Conservation (phyloP, 2,329 filamentous ascomycete genomes). For the Colletotrichum lentis region DNA sequence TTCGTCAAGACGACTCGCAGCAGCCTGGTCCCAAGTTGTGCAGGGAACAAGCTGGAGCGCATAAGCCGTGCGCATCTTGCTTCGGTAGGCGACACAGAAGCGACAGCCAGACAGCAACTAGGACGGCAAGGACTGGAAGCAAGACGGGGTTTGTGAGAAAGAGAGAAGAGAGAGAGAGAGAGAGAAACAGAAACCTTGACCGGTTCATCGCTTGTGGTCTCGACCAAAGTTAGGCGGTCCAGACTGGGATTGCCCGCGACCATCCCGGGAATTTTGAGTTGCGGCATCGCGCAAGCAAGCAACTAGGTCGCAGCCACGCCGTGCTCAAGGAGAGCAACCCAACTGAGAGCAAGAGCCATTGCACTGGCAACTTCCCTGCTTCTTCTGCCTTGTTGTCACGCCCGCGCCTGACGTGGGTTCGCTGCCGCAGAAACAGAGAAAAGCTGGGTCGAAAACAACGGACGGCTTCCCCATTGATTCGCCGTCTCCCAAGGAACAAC, state of each 20-base stretch:
- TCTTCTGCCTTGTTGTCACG: conserved; percentile 18
- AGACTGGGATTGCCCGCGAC: conserved; percentile 21
- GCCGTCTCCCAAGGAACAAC: conserved; percentile 39
- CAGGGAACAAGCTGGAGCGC: conserved; percentile 24
- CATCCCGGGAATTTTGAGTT: conserved; percentile 15
- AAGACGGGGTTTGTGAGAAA: background rate
- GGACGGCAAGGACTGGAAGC: background rate
- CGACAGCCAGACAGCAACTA: background rate
- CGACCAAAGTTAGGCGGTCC: conserved; percentile 21
- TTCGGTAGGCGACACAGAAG: conserved; percentile 10
- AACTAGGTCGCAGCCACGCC: conserved; percentile 2
- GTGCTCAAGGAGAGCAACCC: conserved; percentile 7
- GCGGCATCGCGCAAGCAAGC: conserved; percentile 24
- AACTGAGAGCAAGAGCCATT: conserved; percentile 15
- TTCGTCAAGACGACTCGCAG: conserved; percentile 1
- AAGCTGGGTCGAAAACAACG: conserved; percentile 24
- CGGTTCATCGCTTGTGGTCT: conserved; percentile 28
- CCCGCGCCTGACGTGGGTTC: conserved; percentile 12
- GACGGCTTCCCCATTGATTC: conserved; percentile 35
- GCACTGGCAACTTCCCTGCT: conserved; percentile 36
- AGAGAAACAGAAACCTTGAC: conserved; percentile 5
- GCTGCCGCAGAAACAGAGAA: conserved; percentile 31
- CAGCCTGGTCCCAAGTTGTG: conserved; percentile 25
- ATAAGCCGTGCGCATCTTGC: conserved; percentile 29
- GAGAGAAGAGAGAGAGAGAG: background rate